Base-by-base conservation (phyloP, 2,329 filamentous ascomycete genomes). In the Daldinia sp. region DNA sequence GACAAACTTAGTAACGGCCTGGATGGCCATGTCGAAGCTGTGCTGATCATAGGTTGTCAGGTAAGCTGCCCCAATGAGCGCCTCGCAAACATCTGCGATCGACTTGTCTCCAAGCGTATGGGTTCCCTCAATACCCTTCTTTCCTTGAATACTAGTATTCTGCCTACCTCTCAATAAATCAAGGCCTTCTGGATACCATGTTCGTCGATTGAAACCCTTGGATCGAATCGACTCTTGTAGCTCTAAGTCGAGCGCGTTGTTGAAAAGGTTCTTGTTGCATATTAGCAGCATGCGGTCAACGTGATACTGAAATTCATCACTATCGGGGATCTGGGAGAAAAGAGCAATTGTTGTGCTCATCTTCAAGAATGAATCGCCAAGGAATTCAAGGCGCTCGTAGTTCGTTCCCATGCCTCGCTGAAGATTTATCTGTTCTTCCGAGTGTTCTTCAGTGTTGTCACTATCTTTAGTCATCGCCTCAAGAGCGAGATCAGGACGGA, bases 391-490 rank as follows among this genome's bases (percentile, higher is more conserved):
- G 10, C 95, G 87, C 76, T 99, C 95, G 71, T 99, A 99, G 70
- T 98, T 98, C 35, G 89, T 90, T 1, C 93, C 93, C 93, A 97
- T 97, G 2, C 93, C 94, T 48, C 85, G 81, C 70, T 93, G 91
- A 47, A 94, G 88, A 68, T 93, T 91, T 53, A 92, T 77, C 35
- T 90, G 86, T 58, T 90, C 83, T 30, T 84, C 80, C 0, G 81
- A 82, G 63, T 92, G 85, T 34, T 96, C 92, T 6, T 90, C 90
- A 0, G 88, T 89, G 67, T 94, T 94, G 68, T 96, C 91, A 0
- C 90, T 94, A 71, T 97, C 92, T 73, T 99, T 97, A 0, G 95
- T 99, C 58, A 97, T 81, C 0, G 95, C 93, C 73, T 97, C 94
- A 0, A 99, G 81, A 0, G 94, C 94, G 25, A 96, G 80, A 1